Percentiles rank a stretch among this genome's conserved stretches.
Evolutionary conservation across 2,329 filamentous ascomycete genomes (phyloP).

Genomic region (Plectosphaerella plurivora): DNA sequence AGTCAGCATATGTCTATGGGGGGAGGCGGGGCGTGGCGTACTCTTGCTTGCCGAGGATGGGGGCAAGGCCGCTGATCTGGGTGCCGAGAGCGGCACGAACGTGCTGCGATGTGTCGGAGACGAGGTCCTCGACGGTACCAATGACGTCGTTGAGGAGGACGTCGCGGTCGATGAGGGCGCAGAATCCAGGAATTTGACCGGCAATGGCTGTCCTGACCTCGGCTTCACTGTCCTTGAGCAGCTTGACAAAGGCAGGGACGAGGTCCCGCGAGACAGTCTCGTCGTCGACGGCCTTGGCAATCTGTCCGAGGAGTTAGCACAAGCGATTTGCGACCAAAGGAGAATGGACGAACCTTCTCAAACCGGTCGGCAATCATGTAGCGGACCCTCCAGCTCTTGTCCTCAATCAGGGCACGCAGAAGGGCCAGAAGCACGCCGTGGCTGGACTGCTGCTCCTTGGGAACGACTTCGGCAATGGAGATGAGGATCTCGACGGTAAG

Average conservation of each 20-base stretch:
- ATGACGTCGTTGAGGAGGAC: slow-evolving; percentile 94
- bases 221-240: slow-evolving; percentile 95
- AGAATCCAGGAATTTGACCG: slow-evolving; percentile 97
- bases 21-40: slow-evolving; percentile 41
- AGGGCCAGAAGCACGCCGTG: slow-evolving; percentile 90
- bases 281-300: slow-evolving; percentile 96
- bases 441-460: slow-evolving; percentile 96
- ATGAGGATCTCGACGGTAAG: slow-evolving; percentile 96
- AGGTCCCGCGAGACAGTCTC: slow-evolving; percentile 92
- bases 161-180: slow-evolving; percentile 78
- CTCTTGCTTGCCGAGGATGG: slow-evolving; percentile 97
- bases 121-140: slow-evolving; percentile 91
- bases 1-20: slow-evolving; percentile 1
- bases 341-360: slow-evolving; percentile 67
- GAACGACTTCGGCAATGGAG: slow-evolving; percentile 92
- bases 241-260: slow-evolving; percentile 93
- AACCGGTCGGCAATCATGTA: slow-evolving; percentile 99
- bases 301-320: slow-evolving; percentile 45
- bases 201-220: slow-evolving; percentile 96
- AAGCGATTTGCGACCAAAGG: slow-evolving; percentile 12
- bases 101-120: slow-evolving; percentile 94
- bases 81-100: slow-evolving; percentile 92
- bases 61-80: slow-evolving; percentile 93
- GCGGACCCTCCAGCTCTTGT: slow-evolving; percentile 98
- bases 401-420: slow-evolving; percentile 88